Percentiles rank a stretch among this genome's conserved stretches.
These are phyloP conservation scores for Hyphopichia khmerensis DNA, from an alignment of 1,139 yeast species.

Conservation along the genomic window DNA sequence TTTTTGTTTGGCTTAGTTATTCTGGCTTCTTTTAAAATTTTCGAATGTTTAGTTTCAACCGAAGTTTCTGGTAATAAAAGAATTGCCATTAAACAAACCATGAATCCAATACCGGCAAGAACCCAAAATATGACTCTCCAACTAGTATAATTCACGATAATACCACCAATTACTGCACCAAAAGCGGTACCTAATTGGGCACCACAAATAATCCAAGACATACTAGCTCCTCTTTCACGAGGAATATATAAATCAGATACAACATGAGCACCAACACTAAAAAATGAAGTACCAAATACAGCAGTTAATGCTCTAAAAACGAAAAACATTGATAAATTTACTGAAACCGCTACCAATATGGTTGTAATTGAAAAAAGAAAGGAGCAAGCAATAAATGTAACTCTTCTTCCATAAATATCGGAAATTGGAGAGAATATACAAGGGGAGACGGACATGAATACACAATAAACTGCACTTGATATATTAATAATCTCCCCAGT, in stretches of 20 bases:
- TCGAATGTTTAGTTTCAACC: conserved; percentile 22
- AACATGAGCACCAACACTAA: conserved; percentile 45
- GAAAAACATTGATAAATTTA: conserved; percentile 49
- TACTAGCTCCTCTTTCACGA: conserved; percentile 43
- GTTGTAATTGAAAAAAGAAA: conserved; percentile 31
- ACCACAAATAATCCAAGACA: conserved; percentile 44
- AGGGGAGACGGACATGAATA: conserved; percentile 53
- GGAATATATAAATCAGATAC: conserved; percentile 49
- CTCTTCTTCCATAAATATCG: conserved; percentile 49
- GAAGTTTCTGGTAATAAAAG: conserved; percentile 44
- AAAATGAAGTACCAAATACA: conserved; percentile 53
- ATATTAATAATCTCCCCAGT: conserved; percentile 46
- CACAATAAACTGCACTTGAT: conserved; percentile 49
- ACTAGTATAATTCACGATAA: conserved; percentile 45
- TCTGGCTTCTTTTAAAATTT: conserved; percentile 11
- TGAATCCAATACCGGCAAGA: conserved; percentile 39
- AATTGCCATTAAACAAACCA: conserved; percentile 25
- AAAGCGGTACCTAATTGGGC: conserved; percentile 50
- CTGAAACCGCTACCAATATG: conserved; percentile 43
- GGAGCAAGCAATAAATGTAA: conserved; percentile 38
- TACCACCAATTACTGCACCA: conserved; percentile 48
- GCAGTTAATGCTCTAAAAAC: conserved; percentile 47
- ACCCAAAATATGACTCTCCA: conserved; percentile 55
- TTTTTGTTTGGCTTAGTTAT: conserved; percentile 23
- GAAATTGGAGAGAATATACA: conserved; percentile 48